Evolutionary conservation across 1,284 basidiomycete species (phyloP), one percentile per base, ranked within the genome.

Genomic region (Ceratobasidium theobromae): DNA sequence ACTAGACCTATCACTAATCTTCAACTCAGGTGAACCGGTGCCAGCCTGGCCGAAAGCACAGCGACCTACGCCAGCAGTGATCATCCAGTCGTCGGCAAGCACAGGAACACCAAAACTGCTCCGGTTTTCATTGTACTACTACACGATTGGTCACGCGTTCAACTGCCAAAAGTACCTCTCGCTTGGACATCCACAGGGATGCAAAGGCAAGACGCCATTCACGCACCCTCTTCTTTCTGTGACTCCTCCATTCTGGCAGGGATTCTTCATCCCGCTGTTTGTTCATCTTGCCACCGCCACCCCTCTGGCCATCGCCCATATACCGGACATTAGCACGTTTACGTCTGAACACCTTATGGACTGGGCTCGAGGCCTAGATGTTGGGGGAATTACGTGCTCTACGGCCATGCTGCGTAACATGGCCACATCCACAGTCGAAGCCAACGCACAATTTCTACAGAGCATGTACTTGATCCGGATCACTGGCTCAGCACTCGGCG

Each of bases 91-190:
- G 1, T 58, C 55, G 6, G 12, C 41, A 12, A 28, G 41, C 3
- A 48, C 43, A 14, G 14, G 6, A 9, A 46, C 18, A 21, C 28
- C 55, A 9, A 58, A 58, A 21, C 25, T 58, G 9, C 27, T 58
- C 30, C 27, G 55, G 14, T 58, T 58, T 30, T 58, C 55, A 18
- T 23, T 58, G 14, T 30, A 58, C 14, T 58, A 30, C 28, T 58
- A 58, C 18, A 58, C 55, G 6, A 4, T 58, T 33, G 43, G 43
- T n/a, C 55, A 46, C 14, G 14, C 25, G 8, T 46, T 4, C 5
- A 48, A 58, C 28, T 46, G 55, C 14, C 41, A 23, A n/a, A 21
- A 23, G 6, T 18, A 48, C 18, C 43, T 45, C 14, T 40, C 5
- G 21, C 30, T n/a, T 11, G 35, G 30, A 8, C 38, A 27, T 33